These are phyloP conservation scores for Cercospora beticola DNA, from an alignment of 2,329 filamentous ascomycete genomes.

Conservation along the genomic window DNA sequence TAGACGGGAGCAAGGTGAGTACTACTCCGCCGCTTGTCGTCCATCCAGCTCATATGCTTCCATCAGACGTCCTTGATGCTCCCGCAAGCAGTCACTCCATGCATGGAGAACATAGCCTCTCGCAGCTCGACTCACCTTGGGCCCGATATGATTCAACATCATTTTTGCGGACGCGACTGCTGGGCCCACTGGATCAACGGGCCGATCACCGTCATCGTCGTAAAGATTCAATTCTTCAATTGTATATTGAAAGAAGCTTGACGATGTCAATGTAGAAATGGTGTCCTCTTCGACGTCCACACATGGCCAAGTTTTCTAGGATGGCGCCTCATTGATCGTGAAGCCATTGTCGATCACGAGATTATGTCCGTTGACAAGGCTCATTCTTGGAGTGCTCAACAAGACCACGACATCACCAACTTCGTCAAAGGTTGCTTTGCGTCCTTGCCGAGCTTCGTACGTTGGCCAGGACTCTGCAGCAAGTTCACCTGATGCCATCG, in stretches of 20 bases:
- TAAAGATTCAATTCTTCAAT: not conserved
- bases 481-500: slow-evolving; percentile 17
- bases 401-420: slow-evolving; percentile 33
- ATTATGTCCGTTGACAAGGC: slow-evolving; percentile 31
- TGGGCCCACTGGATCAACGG: not conserved
- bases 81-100: not conserved
- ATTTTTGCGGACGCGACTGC: not conserved
- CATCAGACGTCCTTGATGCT: not conserved
- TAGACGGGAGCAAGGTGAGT: not conserved
- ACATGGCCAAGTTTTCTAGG: not conserved
- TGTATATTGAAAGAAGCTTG: not conserved
- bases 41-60: not conserved
- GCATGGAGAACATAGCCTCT: not conserved
- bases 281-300: not conserved
- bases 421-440: slow-evolving; percentile 27
- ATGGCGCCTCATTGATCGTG: slow-evolving; percentile 28
- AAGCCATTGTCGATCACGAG: slow-evolving; percentile 29
- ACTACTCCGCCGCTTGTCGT: not conserved
- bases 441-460: slow-evolving; percentile 29
- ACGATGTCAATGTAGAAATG: not conserved
- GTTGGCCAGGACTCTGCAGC: slow-evolving; percentile 18
- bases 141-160: not conserved
- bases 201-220: not conserved
- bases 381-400: slow-evolving; percentile 31
- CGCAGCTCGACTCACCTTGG: not conserved